phyloP scores from a whole-genome alignment of 805 yeast species.

The Lipomyces yamadae region DNA sequence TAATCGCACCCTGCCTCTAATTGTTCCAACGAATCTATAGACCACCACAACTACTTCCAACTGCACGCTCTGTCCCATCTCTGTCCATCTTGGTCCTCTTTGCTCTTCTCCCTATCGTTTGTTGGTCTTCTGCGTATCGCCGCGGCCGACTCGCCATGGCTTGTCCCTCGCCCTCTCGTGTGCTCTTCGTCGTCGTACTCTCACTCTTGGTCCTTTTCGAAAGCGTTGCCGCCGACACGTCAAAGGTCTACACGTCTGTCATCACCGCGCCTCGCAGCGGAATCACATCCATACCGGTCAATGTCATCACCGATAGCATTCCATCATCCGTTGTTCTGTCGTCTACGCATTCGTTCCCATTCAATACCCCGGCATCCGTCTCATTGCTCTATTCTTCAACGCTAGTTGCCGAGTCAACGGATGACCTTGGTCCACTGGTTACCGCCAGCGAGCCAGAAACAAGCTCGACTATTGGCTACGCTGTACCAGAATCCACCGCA shows the following conservation, averaged over 20 bases:
- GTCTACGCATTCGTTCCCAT: not conserved
- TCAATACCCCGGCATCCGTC: not conserved
- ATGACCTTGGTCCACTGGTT: not conserved
- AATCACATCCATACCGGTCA: not conserved
- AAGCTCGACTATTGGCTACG: not conserved
- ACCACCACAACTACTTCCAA: too few species aligned
- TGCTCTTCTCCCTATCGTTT: not conserved
- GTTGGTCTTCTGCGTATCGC: not conserved
- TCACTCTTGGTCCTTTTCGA: not conserved
- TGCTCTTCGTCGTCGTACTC: not conserved
- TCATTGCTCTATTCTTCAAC: not conserved
- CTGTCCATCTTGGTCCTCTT: not conserved
- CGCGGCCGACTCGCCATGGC: not conserved
- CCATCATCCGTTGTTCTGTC: not conserved
- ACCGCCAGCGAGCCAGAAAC: not conserved
- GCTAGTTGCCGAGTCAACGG: not conserved
- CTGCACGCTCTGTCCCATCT: too few species aligned
- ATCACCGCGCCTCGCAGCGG: slow-evolving; percentile 1
- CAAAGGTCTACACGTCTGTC: not conserved
- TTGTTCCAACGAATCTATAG: not conserved
- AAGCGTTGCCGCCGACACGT: not conserved
- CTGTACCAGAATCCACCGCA: not conserved
- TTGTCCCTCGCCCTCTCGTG: not conserved
- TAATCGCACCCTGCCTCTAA: not conserved
- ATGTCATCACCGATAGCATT: slow-evolving; percentile 3